Base-by-base conservation (phyloP, 1,284 basidiomycete species). In the Tranzscheliella williamsii region DNA sequence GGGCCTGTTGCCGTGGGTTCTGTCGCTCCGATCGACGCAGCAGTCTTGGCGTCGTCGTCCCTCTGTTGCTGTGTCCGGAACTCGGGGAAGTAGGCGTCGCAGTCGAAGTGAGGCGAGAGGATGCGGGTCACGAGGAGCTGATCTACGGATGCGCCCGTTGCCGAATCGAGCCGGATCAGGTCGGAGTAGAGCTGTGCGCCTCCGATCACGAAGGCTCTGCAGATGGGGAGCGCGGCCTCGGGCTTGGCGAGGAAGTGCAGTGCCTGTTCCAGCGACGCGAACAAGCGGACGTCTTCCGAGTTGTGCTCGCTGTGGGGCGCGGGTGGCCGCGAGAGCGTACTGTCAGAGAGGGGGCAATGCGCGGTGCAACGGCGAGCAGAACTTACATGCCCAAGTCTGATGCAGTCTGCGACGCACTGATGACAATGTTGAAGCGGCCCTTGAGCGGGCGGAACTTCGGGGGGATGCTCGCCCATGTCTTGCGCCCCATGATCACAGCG, bases 391-490 rank as follows among this genome's bases (percentile, higher is more conserved):
- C 91, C 87, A 90, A 73, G 40, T 85, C 79, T 66, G 86, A 87
- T 22, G 81, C 78, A 6, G 74, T 57, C n/a, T 42, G 39, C 65
- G 87, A 85, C 23, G 84, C 81, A 64, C 86, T 91, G 26, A 96
- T 81, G 26, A 99, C 86, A 13, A 94, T 78, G 75, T 98, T 99
- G 53, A 85, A 62, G 30, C 95, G 82, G 24, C 83, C 84, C 33
- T 83, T 81, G 21, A 99, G 82, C 3, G 95, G 95, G 55, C 89
- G 84, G 79, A 89, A 91, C 77, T 86, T 89, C 6, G 75, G 67
- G n/a, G 95, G 94, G 52, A 99, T 98, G 76, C 90, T 91, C 78
- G 95, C 90, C 95, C 95, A 99, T 16, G 92, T 96, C 72, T 91
- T 93, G 38, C 93, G 83, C 5, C 95, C 95, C 95, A 99, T 98